These are phyloP conservation scores for Dipteronia sinensis DNA, from an alignment of 345 rosid genomes.

Conservation along the genomic window DNA sequence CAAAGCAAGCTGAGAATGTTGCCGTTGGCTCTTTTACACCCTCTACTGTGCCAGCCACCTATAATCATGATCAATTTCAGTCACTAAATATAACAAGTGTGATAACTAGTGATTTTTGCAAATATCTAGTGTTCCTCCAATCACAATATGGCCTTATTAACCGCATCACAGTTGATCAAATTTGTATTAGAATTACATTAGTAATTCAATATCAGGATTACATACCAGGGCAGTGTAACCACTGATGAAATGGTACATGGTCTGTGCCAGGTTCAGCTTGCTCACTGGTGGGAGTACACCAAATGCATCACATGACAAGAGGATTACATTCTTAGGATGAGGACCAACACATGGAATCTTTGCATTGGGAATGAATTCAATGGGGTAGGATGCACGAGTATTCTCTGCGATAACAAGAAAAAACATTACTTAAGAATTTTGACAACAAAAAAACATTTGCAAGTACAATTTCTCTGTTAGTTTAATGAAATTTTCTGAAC, in stretches of 20 bases:
- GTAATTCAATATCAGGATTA: background rate
- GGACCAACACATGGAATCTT: conserved; percentile 92
- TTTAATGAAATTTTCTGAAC: background rate
- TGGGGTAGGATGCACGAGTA: conserved; percentile 94
- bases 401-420: conserved; percentile 58
- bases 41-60: conserved; percentile 97
- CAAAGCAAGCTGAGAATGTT: conserved; percentile 97
- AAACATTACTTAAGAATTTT: background rate
- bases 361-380: conserved; percentile 89
- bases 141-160: background rate
- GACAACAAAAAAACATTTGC: background rate
- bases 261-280: conserved; percentile 86
- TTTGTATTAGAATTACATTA: background rate
- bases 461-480: background rate
- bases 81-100: background rate
- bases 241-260: conserved; percentile 98
- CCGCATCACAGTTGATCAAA: background rate
- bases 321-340: conserved; percentile 89
- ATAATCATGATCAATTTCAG: conserved; percentile 18
- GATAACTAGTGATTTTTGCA: background rate
- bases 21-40: conserved; percentile 90
- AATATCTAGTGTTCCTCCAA: background rate
- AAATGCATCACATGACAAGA: conserved; percentile 93
- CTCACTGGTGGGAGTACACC: conserved; percentile 99
- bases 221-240: conserved; percentile 96